Base-by-base conservation (phyloP, 2,329 filamentous ascomycete genomes). In the Trichothecium roseum region DNA sequence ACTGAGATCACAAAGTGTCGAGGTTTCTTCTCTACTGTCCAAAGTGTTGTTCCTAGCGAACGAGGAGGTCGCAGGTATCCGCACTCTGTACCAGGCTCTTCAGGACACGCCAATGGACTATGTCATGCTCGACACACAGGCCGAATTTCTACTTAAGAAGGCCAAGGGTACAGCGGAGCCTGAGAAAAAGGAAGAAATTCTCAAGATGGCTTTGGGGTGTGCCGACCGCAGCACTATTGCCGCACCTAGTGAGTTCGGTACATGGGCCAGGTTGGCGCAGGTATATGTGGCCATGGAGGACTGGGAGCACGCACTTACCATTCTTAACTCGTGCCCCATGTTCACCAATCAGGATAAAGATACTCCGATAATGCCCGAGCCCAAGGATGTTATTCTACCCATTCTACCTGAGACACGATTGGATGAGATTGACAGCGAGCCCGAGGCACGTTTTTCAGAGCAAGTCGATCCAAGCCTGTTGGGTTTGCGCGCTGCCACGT, bases 281-380 rank as follows among this genome's bases (percentile, higher is more conserved):
- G 83, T 96, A 22, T 98, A 98, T 48, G 84, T 96, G 37, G 76
- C 81, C 34, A 76, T 94, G 61, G 91, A 98, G 55, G 85, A 94
- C 53, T 98, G 91, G 87, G 91, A 96, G 53, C 78, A 96, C 46
- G 91, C 91, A 1, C 72, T 98, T 17, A 79, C 94, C 5, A 96
- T 91, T 4, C 71, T 98, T 35, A 98, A 98, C 62, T 98, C 91
- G 14, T 98, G 91, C 57, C 91, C 91, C 8, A 98, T 98, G 91
- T 98, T 98, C 59, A 98, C 91, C 6, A 96, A 98, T 58, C 91
- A 96, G 59, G 91, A 98, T 60, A 96, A 95, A 59, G 91, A 98
- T 55, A 82, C 87, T 5, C 91, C 91, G 4, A 64, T 91, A 40
- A 89, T 96, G 82, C 91, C 91, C 2, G 87, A 94, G 52, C 88